A percentile compares a stretch with the other conserved stretches of the same genome.
Evolutionary conservation across 768 basidiomycete species (phyloP).

Genomic region (Boletus patriciae): DNA sequence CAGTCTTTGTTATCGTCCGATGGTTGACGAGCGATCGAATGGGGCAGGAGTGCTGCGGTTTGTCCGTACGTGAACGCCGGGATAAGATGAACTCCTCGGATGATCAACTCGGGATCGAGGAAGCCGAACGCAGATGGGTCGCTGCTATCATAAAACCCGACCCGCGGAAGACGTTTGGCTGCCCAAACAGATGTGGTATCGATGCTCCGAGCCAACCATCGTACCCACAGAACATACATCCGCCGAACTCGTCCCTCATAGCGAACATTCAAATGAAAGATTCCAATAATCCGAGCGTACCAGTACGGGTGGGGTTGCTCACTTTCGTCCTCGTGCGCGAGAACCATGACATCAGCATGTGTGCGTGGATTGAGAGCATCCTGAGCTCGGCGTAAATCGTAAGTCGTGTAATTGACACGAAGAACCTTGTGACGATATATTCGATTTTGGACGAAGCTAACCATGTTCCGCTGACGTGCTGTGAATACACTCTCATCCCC

Average conservation of each 20-base stretch:
- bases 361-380: conserved; percentile 42
- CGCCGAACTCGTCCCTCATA: background rate
- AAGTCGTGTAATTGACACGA: conserved; percentile 32
- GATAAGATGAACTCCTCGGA: background rate
- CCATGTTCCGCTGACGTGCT: conserved; percentile 10
- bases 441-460: conserved; percentile 17
- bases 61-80: background rate
- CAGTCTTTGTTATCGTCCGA: background rate
- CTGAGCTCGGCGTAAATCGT: conserved; percentile 30
- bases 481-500: conserved; percentile 27
- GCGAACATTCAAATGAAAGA: conserved; percentile 4
- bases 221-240: background rate
- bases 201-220: background rate
- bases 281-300: conserved; percentile 27
- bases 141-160: background rate
- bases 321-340: conserved; percentile 22
- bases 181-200: background rate
- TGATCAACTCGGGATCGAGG: background rate
- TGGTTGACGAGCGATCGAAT: background rate
- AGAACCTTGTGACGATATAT: conserved; percentile 30
- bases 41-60: background rate
- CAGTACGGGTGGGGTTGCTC: conserved; percentile 41
- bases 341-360: conserved; percentile 40
- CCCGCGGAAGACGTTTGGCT: background rate
- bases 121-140: background rate